phyloP scores from a whole-genome alignment of 768 basidiomycete species.

The Hemileccinum rubropunctum region DNA sequence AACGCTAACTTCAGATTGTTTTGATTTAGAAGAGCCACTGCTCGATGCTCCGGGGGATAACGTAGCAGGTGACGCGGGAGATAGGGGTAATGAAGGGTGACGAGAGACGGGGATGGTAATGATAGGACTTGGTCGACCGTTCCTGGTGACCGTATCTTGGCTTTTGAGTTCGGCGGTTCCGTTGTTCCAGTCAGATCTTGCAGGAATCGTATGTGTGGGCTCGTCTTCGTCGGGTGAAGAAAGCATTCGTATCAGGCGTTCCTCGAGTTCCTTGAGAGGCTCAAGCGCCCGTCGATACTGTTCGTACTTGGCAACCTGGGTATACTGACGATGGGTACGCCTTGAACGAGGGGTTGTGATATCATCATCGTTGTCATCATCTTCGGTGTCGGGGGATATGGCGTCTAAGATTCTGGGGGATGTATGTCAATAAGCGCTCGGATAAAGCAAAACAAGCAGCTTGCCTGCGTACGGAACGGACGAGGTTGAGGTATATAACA shows the following conservation, averaged over 20 bases:
- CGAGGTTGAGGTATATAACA: constrained; percentile 86
- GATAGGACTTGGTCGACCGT: constrained; percentile 45
- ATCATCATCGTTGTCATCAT: constrained; percentile 57
- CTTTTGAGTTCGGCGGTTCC: constrained; percentile 19
- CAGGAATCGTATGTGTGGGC: constrained; percentile 51
- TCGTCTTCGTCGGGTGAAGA: constrained; percentile 68
- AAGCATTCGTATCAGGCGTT: constrained; percentile 62
- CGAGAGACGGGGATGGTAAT: constrained; percentile 31
- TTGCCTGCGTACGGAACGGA: constrained; percentile 75
- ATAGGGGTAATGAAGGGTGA: constrained; percentile 22
- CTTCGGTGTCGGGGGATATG: constrained; percentile 62
- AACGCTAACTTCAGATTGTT: constrained; percentile 53
- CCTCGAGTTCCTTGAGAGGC: constrained; percentile 70
- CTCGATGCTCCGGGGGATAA: constrained; percentile 29
- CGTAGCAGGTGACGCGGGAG: constrained; percentile 28
- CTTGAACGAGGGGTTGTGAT: constrained; percentile 51
- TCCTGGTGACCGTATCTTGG: constrained; percentile 23
- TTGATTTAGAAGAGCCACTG: constrained; percentile 35
- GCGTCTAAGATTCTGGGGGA: constrained; percentile 65
- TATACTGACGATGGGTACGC: constrained; percentile 38
- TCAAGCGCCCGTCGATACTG: constrained; percentile 58
- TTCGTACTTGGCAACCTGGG: constrained; percentile 58
- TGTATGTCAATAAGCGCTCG: neutral
- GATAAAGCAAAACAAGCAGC: constrained; percentile 18
- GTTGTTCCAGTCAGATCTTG: constrained; percentile 38